These are phyloP conservation scores for Solanum virginianum DNA, from an alignment of 257 asterid genomes.

Conservation along the genomic window DNA sequence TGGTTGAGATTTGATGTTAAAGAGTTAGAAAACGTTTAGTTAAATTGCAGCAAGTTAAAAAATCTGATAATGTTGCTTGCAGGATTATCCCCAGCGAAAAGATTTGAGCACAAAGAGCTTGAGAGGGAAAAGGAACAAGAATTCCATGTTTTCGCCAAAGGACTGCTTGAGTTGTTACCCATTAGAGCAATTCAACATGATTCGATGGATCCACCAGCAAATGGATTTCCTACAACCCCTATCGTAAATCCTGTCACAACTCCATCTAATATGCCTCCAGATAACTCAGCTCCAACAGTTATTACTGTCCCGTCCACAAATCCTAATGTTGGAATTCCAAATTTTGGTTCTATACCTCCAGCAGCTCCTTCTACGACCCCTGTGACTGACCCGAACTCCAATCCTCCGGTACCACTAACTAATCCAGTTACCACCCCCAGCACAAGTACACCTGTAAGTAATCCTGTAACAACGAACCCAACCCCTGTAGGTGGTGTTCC, in stretches of 20 bases:
- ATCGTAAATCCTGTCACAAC: slow-evolving; percentile 61
- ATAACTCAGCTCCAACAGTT: slow-evolving; percentile 20
- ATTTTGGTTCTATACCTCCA: slow-evolving; percentile 15
- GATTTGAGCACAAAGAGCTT: slow-evolving; percentile 3
- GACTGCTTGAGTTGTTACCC: slow-evolving; percentile 6
- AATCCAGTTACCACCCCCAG: slow-evolving; percentile 35
- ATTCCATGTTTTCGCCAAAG: slow-evolving; percentile 12
- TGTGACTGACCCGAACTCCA: slow-evolving; percentile 13
- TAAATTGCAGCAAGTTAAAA: background rate
- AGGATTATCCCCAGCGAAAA: slow-evolving; percentile 15
- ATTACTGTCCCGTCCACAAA: slow-evolving; percentile 36
- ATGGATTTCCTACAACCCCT: slow-evolving; percentile 37
- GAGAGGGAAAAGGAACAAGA: slow-evolving; percentile 1
- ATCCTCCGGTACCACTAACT: background rate
- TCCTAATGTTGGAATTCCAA: slow-evolving; percentile 27
- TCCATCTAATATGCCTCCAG: slow-evolving; percentile 40
- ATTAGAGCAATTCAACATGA: slow-evolving; percentile 21
- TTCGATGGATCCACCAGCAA: slow-evolving; percentile 16
- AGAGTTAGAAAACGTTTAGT: background rate
- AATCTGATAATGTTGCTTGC: background rate
- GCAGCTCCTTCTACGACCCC: slow-evolving; percentile 24
- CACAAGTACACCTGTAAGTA: slow-evolving; percentile 16
- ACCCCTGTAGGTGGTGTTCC: slow-evolving; percentile 23
- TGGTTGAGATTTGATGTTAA: background rate
- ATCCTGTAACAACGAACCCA: slow-evolving; percentile 28